These are phyloP conservation scores for Plectosphaerella cucumerina DNA, from an alignment of 2,329 filamentous ascomycete species.

Conservation along the genomic window DNA sequence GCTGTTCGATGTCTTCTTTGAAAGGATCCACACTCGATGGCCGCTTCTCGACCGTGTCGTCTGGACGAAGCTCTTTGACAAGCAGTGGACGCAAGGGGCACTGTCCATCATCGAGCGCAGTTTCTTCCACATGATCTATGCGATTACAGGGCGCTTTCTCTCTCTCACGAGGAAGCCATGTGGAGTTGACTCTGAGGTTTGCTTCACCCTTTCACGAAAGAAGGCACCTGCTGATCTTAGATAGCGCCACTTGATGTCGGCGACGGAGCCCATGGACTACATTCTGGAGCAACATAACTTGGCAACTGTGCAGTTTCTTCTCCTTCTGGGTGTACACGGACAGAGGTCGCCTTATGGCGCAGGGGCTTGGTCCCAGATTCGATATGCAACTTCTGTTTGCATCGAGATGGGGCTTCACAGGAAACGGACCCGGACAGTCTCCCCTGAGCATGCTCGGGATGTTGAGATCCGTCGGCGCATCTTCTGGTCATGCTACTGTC, in stretches of 20 bases:
- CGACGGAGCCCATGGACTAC: conserved; percentile 24
- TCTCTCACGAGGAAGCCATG: conserved; percentile 18
- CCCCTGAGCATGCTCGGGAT: conserved; percentile 7
- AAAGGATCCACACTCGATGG: conserved; percentile 20
- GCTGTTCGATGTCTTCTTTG: conserved; percentile 19
- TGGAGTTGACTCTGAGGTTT: conserved; percentile 18
- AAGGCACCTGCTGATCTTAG: not conserved
- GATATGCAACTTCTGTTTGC: conserved; percentile 23
- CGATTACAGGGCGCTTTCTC: conserved; percentile 19
- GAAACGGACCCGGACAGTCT: conserved; percentile 1
- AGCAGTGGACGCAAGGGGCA: conserved; percentile 12
- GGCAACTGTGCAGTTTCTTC: conserved; percentile 24
- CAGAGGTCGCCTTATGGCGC: conserved; percentile 28
- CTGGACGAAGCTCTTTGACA: conserved; percentile 13
- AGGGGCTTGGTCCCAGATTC: conserved; percentile 27
- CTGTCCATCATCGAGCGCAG: conserved; percentile 17
- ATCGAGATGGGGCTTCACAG: conserved; percentile 27
- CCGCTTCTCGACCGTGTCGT: conserved; percentile 17
- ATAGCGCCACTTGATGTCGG: conserved; percentile 21
- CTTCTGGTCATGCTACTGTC: conserved; percentile 29
- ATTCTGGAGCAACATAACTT: conserved; percentile 27
- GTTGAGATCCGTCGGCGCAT: conserved; percentile 22
- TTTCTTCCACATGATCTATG: conserved; percentile 20
- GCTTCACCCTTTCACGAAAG: not conserved
- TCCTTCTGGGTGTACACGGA: conserved; percentile 26